These are phyloP conservation scores for Komagataella pastoris DNA, from an alignment of 805 yeast genomes.

Conservation along the genomic window DNA sequence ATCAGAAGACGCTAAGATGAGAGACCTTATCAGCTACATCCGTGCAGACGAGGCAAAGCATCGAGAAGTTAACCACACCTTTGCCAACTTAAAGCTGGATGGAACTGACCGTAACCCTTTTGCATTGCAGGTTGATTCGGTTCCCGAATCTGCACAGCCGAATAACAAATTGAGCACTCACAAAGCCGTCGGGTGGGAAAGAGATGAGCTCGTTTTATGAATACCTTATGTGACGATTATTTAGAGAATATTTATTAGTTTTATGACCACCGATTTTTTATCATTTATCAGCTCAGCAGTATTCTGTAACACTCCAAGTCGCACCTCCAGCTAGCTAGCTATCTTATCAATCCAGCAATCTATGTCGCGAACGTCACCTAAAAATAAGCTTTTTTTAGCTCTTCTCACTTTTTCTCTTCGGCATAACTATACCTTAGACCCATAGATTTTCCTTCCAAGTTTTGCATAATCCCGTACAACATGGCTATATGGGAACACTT, in stretches of 20 bases:
- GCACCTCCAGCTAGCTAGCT: no score
- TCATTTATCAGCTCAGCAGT: no score
- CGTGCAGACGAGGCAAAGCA: constrained; percentile 75
- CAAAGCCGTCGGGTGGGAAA: constrained; percentile 20
- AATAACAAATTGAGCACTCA: constrained; percentile 10
- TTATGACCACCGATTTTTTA: no score
- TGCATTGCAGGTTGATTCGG: constrained; percentile 26
- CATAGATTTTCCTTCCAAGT: no score
- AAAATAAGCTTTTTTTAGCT: background rate
- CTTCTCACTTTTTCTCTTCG: background rate
- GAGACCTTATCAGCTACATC: constrained; percentile 44
- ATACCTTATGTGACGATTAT: no score
- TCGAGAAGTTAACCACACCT: constrained; percentile 68
- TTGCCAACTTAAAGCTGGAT: constrained; percentile 40
- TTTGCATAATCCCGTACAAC: background rate
- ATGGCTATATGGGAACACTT: constrained; percentile 1
- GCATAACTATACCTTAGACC: no score
- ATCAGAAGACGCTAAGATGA: constrained; percentile 34
- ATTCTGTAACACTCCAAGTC: no score
- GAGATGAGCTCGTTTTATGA: constrained; percentile 14
- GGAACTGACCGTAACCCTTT: constrained; percentile 54
- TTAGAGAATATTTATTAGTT: no score
- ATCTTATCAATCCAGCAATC: no score
- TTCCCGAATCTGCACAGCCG: constrained; percentile 13
- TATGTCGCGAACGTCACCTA: background rate